Evolutionary conservation across 1,284 basidiomycete species (phyloP).

Genomic region (Polyporus tsugae): DNA sequence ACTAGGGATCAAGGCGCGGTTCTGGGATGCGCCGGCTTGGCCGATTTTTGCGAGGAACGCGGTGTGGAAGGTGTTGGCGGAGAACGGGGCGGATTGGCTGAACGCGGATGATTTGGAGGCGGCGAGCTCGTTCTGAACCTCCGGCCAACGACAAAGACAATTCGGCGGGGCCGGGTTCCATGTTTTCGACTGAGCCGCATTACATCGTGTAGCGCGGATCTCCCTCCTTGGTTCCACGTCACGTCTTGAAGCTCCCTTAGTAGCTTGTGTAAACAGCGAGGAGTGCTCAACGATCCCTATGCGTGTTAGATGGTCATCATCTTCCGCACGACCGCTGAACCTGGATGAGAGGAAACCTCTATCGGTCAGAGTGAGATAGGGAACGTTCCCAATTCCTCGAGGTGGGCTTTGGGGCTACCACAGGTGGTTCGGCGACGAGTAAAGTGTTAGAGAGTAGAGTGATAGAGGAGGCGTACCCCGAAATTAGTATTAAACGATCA

Average conservation of each 20-base stretch:
- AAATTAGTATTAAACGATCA: constrained; percentile 35
- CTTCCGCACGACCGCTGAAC: no score
- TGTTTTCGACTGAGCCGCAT: no score
- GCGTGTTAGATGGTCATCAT: no score
- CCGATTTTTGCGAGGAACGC: constrained; percentile 53
- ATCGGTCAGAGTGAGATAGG: no score
- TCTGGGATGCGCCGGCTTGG: constrained; percentile 63
- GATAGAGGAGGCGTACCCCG: constrained; percentile 5
- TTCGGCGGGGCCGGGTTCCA: background rate
- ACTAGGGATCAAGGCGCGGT: constrained; percentile 55
- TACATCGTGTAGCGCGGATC: no score
- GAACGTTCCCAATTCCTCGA: no score
- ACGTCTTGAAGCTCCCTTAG: no score
- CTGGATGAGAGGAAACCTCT: no score
- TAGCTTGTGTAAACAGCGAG: background rate
- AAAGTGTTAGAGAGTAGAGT: constrained; percentile 6
- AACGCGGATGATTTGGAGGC: constrained; percentile 62
- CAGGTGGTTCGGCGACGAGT: background rate
- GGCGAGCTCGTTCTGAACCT: constrained; percentile 48
- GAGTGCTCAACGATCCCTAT: background rate
- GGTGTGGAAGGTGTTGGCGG: constrained; percentile 52
- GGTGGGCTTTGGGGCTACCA: background rate
- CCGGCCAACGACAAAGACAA: background rate
- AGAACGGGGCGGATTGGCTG: constrained; percentile 59
- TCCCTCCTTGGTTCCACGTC: no score